Evolutionary conservation across 2,329 filamentous ascomycete genomes (phyloP), one percentile per base, ranked within the genome.

Genomic region (Didymella pomorum): DNA sequence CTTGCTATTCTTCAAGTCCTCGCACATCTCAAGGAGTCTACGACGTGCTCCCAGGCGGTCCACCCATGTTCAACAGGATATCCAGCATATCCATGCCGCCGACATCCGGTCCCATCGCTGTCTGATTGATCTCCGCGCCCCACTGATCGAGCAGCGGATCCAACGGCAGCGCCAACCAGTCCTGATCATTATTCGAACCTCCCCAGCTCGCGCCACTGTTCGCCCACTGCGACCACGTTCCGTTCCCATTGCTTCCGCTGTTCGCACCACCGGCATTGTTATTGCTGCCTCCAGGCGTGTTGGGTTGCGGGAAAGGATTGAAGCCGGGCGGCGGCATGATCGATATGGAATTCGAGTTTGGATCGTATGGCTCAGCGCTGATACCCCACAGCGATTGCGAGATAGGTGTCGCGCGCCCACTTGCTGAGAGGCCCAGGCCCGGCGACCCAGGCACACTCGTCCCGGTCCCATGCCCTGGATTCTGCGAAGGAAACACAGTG

Each of bases 91-190:
- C 81, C 64, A 80, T 76, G 1, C 80, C 63, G 79, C 89, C 78
- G 82, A 90, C 73, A 87, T 92, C 85, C n/a, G 85, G 85, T 0
- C 86, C 86, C 73, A 82, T 83, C 42, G 81, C 79, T 28, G 80
- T 83, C 67, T 80, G 78, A 20, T 82, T 85, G 21, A 87, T 85
- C 52, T 86, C 84, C 1, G 84, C 81, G 12, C 83, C 84, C 67
- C 83, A 83, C 62, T 83, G 82, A 66, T 85, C 82, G 52, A 87
- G 80, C 59, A 88, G 80, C 42, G 85, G 84, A 70, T 88, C 85
- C 3, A 88, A 77, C 1, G 85, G 85, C n/a, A 88, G 70, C 0
- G 86, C 83, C 49, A 88, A 79, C 86, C 86, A 88, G 71, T 87
- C 85, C 39, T 83, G 81, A 56, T 75, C 71, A 31, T 67, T 69